These are phyloP conservation scores for Gelatoporia subvermispora DNA, from an alignment of 768 basidiomycete genomes.

Conservation along the genomic window DNA sequence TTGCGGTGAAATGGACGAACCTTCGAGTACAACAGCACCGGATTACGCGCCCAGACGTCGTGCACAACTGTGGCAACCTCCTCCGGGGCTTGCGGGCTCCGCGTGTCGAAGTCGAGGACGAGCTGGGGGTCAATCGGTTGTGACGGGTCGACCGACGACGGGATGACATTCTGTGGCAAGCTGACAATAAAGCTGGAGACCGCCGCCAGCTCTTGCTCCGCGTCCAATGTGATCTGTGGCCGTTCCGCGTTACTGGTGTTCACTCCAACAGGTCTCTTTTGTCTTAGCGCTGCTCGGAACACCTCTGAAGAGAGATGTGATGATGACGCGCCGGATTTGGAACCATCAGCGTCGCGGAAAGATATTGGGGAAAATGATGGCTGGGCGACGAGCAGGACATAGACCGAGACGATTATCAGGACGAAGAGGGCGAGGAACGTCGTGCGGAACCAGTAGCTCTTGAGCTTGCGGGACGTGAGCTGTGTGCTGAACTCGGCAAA, in stretches of 20 bases:
- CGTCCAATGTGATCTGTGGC: constrained; percentile 43
- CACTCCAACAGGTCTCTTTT: constrained; percentile 9
- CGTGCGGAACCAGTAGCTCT: constrained; percentile 40
- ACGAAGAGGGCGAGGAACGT: constrained; percentile 50
- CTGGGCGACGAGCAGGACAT: constrained; percentile 50
- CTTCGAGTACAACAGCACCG: constrained; percentile 73
- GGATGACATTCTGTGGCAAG: constrained; percentile 72
- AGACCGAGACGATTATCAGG: constrained; percentile 47
- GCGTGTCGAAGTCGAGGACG: constrained; percentile 78
- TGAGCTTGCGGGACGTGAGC: constrained; percentile 33
- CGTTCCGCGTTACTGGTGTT: constrained; percentile 12
- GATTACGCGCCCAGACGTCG: constrained; percentile 69
- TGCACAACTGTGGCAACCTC: constrained; percentile 57
- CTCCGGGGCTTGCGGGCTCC: constrained; percentile 51
- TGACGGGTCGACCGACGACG: constrained; percentile 56
- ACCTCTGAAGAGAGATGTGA: constrained; percentile 26
- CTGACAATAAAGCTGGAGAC: constrained; percentile 69
- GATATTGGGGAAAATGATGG: constrained; percentile 34
- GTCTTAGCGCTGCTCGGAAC: constrained; percentile 24
- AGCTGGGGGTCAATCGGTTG: constrained; percentile 73
- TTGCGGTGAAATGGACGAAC: constrained; percentile 27
- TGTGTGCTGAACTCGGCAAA: constrained; percentile 17
- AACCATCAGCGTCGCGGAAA: constrained; percentile 23
- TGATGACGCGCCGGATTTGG: constrained; percentile 21
- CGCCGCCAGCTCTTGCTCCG: constrained; percentile 67